Conservation (phyloP, 306 rosid genomes). For the Rosa lucieae region DNA sequence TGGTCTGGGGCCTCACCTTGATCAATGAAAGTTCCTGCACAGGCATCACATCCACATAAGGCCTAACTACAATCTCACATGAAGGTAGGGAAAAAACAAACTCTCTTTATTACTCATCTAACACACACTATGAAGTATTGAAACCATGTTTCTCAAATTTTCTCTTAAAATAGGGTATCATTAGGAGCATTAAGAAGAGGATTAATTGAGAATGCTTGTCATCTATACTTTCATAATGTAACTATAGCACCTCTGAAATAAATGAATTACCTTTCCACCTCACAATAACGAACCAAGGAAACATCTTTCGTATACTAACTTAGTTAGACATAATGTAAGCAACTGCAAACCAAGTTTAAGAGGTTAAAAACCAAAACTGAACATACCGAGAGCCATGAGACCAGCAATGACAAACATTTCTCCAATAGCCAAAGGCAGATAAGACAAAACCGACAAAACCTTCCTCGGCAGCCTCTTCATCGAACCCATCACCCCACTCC, state of each 20-base stretch:
- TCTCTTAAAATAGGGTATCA: neutral
- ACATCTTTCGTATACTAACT: neutral
- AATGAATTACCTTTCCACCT: neutral
- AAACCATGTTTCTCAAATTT: neutral
- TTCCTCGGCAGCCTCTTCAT: constrained; percentile 52
- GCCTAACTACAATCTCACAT: constrained; percentile 9
- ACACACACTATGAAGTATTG: neutral
- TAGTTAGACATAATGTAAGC: too few species aligned
- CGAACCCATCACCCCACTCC: constrained; percentile 37
- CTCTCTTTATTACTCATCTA: neutral
- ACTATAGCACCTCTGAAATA: neutral
- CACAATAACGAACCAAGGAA: neutral
- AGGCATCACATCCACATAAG: constrained; percentile 23
- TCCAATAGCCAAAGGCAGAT: constrained; percentile 92
- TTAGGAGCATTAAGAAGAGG: neutral
- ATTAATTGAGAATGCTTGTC: neutral
- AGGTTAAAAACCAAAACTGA: neutral
- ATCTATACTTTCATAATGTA: neutral
- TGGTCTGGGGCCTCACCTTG: constrained; percentile 85
- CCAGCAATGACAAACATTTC: constrained; percentile 84
- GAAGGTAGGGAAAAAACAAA: neutral
- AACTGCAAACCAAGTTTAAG: neutral
- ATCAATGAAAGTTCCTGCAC: constrained; percentile 79
- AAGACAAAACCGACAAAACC: constrained; percentile 64
- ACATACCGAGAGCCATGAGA: constrained; percentile 79